Evolutionary conservation across 768 basidiomycete genomes (phyloP).

Genomic region (Hygrocybe punicea): DNA sequence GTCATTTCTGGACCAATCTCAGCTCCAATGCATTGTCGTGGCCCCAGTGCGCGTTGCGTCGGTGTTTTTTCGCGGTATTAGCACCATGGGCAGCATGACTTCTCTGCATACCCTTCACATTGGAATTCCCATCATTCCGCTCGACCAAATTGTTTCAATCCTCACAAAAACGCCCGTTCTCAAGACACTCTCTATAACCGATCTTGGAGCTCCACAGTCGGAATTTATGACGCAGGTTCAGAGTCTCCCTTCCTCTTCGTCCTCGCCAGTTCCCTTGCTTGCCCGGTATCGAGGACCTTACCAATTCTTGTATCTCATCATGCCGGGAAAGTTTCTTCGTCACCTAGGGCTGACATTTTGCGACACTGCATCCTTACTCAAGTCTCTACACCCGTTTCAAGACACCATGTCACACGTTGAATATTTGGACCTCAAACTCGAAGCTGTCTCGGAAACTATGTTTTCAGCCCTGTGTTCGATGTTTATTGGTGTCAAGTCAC

Average conservation of each 20-base stretch:
- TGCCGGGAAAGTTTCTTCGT: too few species aligned
- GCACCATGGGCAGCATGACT: too few species aligned
- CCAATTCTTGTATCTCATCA: background rate
- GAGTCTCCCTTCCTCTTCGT: background rate
- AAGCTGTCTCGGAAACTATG: background rate
- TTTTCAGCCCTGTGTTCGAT: background rate
- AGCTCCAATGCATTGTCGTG: background rate
- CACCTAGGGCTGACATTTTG: too few species aligned
- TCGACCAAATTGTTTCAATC: background rate
- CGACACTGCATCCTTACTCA: too few species aligned
- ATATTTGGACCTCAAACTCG: background rate
- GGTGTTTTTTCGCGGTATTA: too few species aligned
- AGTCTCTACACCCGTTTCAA: too few species aligned
- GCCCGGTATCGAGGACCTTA: background rate
- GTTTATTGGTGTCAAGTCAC: background rate
- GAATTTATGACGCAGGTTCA: background rate
- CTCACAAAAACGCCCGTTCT: background rate
- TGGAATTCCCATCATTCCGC: background rate
- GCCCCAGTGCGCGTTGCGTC: too few species aligned
- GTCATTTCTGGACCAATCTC: background rate
- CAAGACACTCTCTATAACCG: background rate
- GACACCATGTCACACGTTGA: too few species aligned
- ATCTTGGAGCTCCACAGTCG: background rate
- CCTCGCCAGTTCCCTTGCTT: background rate
- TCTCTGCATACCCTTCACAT: too few species aligned